These are phyloP conservation scores for Penicillium crustosum DNA, from an alignment of 2,329 filamentous ascomycete species.

Conservation along the genomic window DNA sequence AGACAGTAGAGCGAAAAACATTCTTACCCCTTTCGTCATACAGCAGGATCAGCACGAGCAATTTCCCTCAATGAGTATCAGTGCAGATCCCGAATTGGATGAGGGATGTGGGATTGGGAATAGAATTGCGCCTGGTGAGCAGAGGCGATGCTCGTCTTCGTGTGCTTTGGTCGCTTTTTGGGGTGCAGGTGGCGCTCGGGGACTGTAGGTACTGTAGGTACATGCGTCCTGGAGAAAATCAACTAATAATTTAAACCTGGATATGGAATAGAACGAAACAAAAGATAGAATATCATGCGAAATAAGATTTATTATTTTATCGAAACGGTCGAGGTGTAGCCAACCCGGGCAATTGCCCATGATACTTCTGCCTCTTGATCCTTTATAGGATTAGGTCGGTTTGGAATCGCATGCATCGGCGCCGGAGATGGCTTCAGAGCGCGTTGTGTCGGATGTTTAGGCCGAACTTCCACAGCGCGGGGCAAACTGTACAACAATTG, in stretches of 20 bases:
- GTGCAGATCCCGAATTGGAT: not conserved
- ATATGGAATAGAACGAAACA: not conserved
- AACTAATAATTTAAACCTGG: not conserved
- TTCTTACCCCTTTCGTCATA: slow-evolving; percentile 17
- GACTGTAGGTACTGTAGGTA: not conserved
- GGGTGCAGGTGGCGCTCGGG: slow-evolving; percentile 12
- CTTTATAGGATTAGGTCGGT: slow-evolving; percentile 1
- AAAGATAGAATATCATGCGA: not conserved
- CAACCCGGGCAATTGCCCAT: not conserved
- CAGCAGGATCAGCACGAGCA: not conserved
- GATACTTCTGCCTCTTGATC: not conserved
- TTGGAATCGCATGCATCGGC: slow-evolving; percentile 1
- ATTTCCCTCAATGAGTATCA: not conserved
- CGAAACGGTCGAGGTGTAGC: not conserved
- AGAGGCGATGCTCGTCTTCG: not conserved
- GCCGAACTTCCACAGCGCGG: slow-evolving; percentile 15
- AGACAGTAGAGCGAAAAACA: not conserved
- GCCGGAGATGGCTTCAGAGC: slow-evolving; percentile 10
- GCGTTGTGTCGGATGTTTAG: slow-evolving; percentile 8
- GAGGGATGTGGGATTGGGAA: not conserved
- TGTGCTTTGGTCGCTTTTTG: slow-evolving; percentile 14
- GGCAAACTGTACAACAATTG: not conserved
- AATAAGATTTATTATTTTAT: not conserved
- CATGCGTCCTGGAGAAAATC: not conserved
- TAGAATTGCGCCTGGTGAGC: not conserved